phyloP scores from a whole-genome alignment of 441 rosid genomes.

The Erodium texanum region DNA sequence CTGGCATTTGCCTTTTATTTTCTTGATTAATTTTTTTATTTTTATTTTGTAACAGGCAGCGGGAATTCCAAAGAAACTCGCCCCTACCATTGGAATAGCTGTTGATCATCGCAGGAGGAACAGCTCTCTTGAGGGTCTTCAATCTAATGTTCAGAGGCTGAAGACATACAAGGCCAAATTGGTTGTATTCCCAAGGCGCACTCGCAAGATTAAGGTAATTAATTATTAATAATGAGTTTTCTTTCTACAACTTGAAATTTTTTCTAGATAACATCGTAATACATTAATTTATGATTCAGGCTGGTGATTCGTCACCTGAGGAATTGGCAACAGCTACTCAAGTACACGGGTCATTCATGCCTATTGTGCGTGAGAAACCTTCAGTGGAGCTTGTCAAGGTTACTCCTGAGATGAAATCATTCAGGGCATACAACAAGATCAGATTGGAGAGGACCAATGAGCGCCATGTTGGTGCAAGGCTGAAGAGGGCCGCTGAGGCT shows the following conservation, averaged over 20 bases:
- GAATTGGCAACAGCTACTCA: conserved; percentile 81
- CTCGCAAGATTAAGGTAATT: conserved; percentile 14
- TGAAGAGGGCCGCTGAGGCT: conserved; percentile 79
- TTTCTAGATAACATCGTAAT: background rate
- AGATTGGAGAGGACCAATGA: conserved; percentile 48
- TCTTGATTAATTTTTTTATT: background rate
- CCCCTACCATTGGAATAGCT: conserved; percentile 22
- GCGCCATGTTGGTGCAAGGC: conserved; percentile 54
- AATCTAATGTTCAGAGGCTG: conserved; percentile 18
- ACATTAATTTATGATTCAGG: conserved; percentile 24
- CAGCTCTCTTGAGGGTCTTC: conserved; percentile 19
- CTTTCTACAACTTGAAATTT: background rate
- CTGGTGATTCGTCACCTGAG: conserved; percentile 81
- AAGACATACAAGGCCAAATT: conserved; percentile 20
- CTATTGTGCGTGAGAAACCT: conserved; percentile 53
- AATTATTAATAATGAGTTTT: background rate
- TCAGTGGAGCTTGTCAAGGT: conserved; percentile 46
- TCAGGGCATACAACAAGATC: conserved; percentile 60
- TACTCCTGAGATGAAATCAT: conserved; percentile 33
- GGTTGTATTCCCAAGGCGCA: conserved; percentile 18
- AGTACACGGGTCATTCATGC: conserved; percentile 61
- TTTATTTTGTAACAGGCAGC: conserved; percentile 13
- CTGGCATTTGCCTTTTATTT: background rate
- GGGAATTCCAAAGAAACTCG: conserved; percentile 19
- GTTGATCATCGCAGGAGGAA: conserved; percentile 22